These are phyloP conservation scores for Talaromyces sp. DNA, from an alignment of 2,329 filamentous ascomycete genomes.

Conservation along the genomic window DNA sequence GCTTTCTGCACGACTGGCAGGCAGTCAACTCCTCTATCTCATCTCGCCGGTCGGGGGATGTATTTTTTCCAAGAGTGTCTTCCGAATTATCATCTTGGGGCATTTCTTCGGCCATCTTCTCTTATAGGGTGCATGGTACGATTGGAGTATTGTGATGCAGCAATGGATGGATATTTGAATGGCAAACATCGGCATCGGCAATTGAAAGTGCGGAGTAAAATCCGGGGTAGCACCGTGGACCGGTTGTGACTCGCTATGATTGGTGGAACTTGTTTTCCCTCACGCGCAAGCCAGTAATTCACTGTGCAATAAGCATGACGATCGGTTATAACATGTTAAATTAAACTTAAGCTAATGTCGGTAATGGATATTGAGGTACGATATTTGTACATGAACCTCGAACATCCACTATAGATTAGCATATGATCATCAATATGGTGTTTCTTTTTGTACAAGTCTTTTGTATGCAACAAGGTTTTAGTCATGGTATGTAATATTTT, in stretches of 20 bases:
- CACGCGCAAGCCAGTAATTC: no score
- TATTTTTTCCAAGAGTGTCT: not conserved
- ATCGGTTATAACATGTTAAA: no score
- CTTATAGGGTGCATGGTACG: not conserved
- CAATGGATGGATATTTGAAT: not conserved
- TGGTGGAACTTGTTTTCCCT: not conserved
- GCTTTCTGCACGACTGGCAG: slow-evolving; percentile 28
- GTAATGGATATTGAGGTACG: no score
- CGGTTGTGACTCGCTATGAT: not conserved
- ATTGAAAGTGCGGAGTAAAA: not conserved
- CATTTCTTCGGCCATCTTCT: not conserved
- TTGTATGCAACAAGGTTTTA: no score
- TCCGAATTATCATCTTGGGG: not conserved
- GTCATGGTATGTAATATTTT: no score
- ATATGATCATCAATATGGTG: no score
- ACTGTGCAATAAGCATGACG: no score
- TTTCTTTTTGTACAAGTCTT: no score
- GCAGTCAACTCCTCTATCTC: slow-evolving; percentile 16
- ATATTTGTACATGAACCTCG: no score
- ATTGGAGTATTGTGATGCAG: not conserved
- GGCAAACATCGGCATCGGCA: not conserved
- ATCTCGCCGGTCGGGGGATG: not conserved
- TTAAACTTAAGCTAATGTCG: no score
- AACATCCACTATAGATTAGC: no score
- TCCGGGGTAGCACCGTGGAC: not conserved